phyloP scores from a whole-genome alignment of 164 flowering plant genomes.

The Stephania japonica region DNA sequence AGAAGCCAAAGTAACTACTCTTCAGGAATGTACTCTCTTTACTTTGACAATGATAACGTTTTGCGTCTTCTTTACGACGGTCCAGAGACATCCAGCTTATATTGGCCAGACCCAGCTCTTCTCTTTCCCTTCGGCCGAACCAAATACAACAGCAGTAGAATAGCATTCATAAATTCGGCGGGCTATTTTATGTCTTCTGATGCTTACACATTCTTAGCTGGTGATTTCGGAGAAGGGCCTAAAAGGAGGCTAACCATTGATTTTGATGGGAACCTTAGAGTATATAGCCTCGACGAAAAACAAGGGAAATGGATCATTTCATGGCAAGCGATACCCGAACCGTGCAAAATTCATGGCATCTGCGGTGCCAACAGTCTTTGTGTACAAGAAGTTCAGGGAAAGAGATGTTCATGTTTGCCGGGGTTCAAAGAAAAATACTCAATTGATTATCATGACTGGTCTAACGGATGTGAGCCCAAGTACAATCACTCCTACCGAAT shows the following conservation, averaged over 20 bases:
- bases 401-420: constrained; percentile 8
- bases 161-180: constrained; percentile 16
- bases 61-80: constrained; percentile 24
- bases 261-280: constrained; percentile 14
- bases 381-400: neutral
- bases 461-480: constrained; percentile 29
- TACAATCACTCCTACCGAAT: constrained; percentile 12
- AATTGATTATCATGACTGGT: constrained; percentile 13
- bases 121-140: neutral
- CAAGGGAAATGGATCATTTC: neutral
- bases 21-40: constrained; percentile 29
- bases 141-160: constrained; percentile 22
- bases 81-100: constrained; percentile 18
- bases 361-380: constrained; percentile 8
- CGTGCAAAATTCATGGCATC: constrained; percentile 1
- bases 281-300: constrained; percentile 9
- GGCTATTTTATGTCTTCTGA: constrained; percentile 23
- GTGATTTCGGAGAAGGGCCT: constrained; percentile 2
- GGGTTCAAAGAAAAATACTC: neutral
- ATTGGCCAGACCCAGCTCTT: constrained; percentile 25
- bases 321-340: constrained; percentile 4
- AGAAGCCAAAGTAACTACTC: constrained; percentile 25
- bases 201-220: constrained; percentile 10
- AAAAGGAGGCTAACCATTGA: constrained; percentile 13
- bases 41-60: constrained; percentile 35